phyloP scores from a whole-genome alignment of 2,329 filamentous ascomycete species.

The Fusarium tuaranense region DNA sequence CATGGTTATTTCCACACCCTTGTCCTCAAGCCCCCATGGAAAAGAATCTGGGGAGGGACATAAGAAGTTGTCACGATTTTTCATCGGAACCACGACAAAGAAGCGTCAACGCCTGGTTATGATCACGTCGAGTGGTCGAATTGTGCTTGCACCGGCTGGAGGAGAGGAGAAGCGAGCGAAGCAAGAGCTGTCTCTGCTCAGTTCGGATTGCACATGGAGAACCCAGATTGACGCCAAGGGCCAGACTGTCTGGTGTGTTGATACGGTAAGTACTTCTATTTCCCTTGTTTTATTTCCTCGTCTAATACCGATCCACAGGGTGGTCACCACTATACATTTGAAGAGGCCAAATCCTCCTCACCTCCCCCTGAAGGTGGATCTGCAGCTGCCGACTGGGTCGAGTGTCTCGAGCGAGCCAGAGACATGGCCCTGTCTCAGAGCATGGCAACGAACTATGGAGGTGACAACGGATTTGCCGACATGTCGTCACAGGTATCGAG shows the following conservation, averaged over 20 bases:
- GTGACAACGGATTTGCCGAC: slow-evolving; percentile 75
- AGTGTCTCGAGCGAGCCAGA: slow-evolving; percentile 85
- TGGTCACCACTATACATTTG: slow-evolving; percentile 92
- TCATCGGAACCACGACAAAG: slow-evolving; percentile 90
- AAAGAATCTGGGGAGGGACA: slow-evolving; percentile 79
- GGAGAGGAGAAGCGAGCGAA: slow-evolving; percentile 97
- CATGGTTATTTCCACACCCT: slow-evolving; percentile 82
- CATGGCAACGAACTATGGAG: slow-evolving; percentile 72
- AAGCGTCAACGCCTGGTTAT: slow-evolving; percentile 94
- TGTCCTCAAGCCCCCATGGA: slow-evolving; percentile 78
- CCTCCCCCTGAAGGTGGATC: slow-evolving; percentile 68
- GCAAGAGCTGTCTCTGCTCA: slow-evolving; percentile 86
- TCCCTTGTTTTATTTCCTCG: background rate
- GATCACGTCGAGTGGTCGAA: slow-evolving; percentile 90
- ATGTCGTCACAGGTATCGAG: slow-evolving; percentile 81
- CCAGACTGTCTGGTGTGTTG: slow-evolving; percentile 87
- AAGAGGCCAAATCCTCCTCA: slow-evolving; percentile 82
- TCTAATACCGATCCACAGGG: slow-evolving; percentile 63
- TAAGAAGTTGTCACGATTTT: slow-evolving; percentile 93
- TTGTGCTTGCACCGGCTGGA: slow-evolving; percentile 89
- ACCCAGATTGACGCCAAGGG: slow-evolving; percentile 89
- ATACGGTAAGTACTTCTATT: slow-evolving; percentile 77
- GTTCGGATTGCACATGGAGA: slow-evolving; percentile 80
- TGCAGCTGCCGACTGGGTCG: slow-evolving; percentile 91
- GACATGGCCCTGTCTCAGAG: slow-evolving; percentile 85